Conservation (phyloP, 495 filamentous ascomycete species). For the Parachaetomium inaequale region DNA sequence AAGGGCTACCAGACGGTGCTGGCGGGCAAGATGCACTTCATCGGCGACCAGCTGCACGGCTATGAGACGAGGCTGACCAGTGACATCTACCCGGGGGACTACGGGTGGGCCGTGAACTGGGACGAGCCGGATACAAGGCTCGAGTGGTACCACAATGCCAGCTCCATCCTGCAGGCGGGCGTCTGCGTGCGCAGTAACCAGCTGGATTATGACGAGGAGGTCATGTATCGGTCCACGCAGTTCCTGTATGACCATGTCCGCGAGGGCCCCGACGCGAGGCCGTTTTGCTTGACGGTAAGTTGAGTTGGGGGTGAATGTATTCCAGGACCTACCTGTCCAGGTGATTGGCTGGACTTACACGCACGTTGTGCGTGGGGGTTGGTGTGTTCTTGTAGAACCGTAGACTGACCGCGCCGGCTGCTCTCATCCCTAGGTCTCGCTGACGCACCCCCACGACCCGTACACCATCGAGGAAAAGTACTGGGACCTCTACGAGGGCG, state of each 20-base stretch:
- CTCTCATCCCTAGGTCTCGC: slow-evolving; percentile 54
- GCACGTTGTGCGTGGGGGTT: slow-evolving; percentile 5
- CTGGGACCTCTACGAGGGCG: slow-evolving; percentile 83
- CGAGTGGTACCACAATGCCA: slow-evolving; percentile 92
- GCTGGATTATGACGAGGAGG: slow-evolving; percentile 91
- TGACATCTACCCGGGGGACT: slow-evolving; percentile 88
- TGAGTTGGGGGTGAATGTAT: not conserved
- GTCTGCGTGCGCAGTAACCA: slow-evolving; percentile 82
- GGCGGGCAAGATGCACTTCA: slow-evolving; percentile 94
- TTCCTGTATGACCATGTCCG: slow-evolving; percentile 82
- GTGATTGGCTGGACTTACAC: not conserved
- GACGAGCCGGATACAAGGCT: slow-evolving; percentile 76
- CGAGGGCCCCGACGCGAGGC: slow-evolving; percentile 59
- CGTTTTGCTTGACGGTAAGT: slow-evolving; percentile 73
- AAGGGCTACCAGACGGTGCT: slow-evolving; percentile 84
- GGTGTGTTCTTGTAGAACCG: not conserved
- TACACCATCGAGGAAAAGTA: slow-evolving; percentile 86
- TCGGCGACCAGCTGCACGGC: slow-evolving; percentile 86
- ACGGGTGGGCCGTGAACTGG: slow-evolving; percentile 89
- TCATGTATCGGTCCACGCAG: slow-evolving; percentile 78
- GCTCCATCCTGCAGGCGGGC: slow-evolving; percentile 81
- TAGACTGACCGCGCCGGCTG: slow-evolving; percentile 13
- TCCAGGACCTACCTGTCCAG: not conserved
- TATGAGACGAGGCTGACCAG: slow-evolving; percentile 85
- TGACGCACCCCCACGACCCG: slow-evolving; percentile 88